Evolutionary conservation across 139 green algal species (phyloP).

Genomic region (Chlamydomonas urium): DNA sequence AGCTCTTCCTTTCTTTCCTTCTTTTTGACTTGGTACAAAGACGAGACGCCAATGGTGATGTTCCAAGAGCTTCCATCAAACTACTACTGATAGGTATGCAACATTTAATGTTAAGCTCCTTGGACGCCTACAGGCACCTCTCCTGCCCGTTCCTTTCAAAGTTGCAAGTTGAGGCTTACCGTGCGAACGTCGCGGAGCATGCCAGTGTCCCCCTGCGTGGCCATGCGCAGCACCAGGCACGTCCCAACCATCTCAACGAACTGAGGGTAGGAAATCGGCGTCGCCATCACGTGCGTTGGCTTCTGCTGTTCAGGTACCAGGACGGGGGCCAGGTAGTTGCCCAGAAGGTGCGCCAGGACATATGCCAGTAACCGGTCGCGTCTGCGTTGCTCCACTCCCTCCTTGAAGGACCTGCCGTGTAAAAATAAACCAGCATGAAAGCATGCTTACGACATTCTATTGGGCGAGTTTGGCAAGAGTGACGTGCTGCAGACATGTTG

Average conservation of each 20-base stretch:
- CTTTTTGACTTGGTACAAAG: no score
- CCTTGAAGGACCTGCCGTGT: neutral
- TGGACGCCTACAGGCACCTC: no score
- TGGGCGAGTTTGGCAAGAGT: neutral
- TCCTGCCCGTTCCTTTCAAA: no score
- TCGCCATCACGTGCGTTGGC: conserved; percentile 21
- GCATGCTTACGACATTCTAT: neutral
- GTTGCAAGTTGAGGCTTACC: no score
- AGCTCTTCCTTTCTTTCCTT: no score
- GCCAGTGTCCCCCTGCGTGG: conserved; percentile 16
- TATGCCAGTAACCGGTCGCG: conserved; percentile 40
- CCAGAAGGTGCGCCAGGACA: conserved; percentile 30
- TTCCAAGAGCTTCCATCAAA: no score
- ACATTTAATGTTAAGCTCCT: no score
- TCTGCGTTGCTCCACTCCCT: conserved; percentile 31
- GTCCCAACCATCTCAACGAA: conserved; percentile 44
- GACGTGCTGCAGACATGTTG: neutral
- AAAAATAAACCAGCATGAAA: conserved; percentile 3
- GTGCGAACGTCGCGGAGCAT: conserved; percentile 1
- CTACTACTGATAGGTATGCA: no score
- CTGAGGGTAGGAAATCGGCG: conserved; percentile 40
- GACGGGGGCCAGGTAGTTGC: conserved; percentile 5
- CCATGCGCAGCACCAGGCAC: conserved; percentile 34
- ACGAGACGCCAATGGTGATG: no score
- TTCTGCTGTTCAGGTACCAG: conserved; percentile 21